Evolutionary conservation across 306 rosid species (phyloP).

Genomic region (Malus sieversii): DNA sequence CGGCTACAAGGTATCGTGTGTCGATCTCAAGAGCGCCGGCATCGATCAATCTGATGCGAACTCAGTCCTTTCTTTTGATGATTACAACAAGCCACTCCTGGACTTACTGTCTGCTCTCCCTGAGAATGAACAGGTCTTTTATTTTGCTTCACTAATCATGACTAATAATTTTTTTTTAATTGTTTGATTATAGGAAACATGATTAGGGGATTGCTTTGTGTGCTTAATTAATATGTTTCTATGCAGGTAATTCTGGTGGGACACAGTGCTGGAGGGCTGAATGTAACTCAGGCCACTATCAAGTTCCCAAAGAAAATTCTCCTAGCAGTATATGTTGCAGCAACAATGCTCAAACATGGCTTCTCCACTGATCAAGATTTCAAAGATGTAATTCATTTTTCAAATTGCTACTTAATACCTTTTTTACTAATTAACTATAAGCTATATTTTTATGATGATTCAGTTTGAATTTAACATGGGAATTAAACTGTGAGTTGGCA

Average conservation of each 20-base stretch:
- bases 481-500: neutral
- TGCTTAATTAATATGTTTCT: neutral
- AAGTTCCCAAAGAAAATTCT: constrained; percentile 62
- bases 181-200: neutral
- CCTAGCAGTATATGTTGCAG: constrained; percentile 71
- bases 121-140: constrained; percentile 59
- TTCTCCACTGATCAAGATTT: constrained; percentile 49
- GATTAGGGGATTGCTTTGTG: neutral
- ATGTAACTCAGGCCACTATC: constrained; percentile 62
- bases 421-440: too few relatives aligned
- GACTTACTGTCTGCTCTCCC: constrained; percentile 64
- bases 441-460: neutral
- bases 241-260: constrained; percentile 77
- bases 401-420: neutral
- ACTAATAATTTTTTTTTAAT: too few relatives aligned
- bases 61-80: constrained; percentile 60
- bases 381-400: constrained; percentile 38
- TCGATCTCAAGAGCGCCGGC: constrained; percentile 81
- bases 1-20: constrained; percentile 65
- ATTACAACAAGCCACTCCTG: constrained; percentile 73
- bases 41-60: constrained; percentile 55
- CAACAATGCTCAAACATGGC: constrained; percentile 81
- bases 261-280: constrained; percentile 91
- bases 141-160: neutral
- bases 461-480: neutral